These are phyloP conservation scores for Solioccasus polychromus DNA, from an alignment of 768 basidiomycete genomes.

Conservation along the genomic window DNA sequence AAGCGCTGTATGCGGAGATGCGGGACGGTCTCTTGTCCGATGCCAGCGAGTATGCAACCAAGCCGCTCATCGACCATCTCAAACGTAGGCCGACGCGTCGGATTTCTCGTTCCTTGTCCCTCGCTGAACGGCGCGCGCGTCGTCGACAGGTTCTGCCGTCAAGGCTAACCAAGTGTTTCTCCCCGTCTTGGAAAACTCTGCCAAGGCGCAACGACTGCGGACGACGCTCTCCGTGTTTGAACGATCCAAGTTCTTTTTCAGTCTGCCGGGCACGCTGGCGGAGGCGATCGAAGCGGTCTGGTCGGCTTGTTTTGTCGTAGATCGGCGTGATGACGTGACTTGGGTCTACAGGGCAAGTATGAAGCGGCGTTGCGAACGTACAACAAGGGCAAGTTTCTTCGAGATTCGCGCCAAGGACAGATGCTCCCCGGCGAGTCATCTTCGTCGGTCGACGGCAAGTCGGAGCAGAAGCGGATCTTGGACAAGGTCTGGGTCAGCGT, in stretches of 20 bases:
- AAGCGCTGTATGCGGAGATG: slow-evolving; percentile 92
- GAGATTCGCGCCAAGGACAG: slow-evolving; percentile 87
- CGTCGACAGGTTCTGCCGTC: slow-evolving; percentile 71
- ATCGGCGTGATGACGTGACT: background rate
- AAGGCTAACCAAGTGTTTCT: slow-evolving; percentile 96
- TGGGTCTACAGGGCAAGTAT: slow-evolving; percentile 70
- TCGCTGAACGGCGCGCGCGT: slow-evolving; percentile 8
- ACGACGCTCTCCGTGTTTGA: slow-evolving; percentile 95
- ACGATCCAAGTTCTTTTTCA: slow-evolving; percentile 97
- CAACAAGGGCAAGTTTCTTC: slow-evolving; percentile 91
- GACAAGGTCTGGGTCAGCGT: slow-evolving; percentile 96
- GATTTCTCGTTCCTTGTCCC: background rate
- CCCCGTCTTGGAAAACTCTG: slow-evolving; percentile 92
- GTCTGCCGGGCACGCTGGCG: slow-evolving; percentile 86
- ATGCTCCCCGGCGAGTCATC: slow-evolving; percentile 59
- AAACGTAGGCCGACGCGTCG: slow-evolving; percentile 56
- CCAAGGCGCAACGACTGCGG: slow-evolving; percentile 89
- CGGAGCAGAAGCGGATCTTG: slow-evolving; percentile 87
- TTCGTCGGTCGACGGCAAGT: slow-evolving; percentile 47
- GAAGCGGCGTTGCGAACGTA: slow-evolving; percentile 94
- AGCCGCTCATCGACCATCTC: slow-evolving; percentile 76
- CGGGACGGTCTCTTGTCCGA: slow-evolving; percentile 78
- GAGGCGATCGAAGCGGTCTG: slow-evolving; percentile 87
- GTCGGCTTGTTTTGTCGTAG: slow-evolving; percentile 2
- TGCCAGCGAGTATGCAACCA: slow-evolving; percentile 78